Percentiles rank a stretch among this genome's conserved stretches.
Conservation (phyloP, 495 filamentous ascomycete genomes). For the Xylaria grammica region DNA sequence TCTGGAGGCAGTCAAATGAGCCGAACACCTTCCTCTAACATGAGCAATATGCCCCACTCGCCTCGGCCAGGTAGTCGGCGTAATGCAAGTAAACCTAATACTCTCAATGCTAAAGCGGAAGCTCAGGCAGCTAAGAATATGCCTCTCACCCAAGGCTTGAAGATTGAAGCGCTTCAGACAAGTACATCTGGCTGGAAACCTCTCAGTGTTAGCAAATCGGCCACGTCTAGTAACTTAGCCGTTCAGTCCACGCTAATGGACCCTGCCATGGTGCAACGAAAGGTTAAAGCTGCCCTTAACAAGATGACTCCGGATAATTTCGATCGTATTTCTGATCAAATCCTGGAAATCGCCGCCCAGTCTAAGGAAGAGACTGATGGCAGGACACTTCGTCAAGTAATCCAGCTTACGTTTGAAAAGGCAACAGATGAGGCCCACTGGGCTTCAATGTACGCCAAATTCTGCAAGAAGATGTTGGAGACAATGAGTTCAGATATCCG, state of each 20-base stretch:
- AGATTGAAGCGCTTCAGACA: constrained; percentile 77
- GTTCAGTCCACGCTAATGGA: constrained; percentile 67
- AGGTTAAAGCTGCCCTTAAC: constrained; percentile 97
- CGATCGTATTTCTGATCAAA: constrained; percentile 91
- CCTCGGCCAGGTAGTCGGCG: constrained; percentile 61
- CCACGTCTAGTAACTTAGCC: constrained; percentile 44
- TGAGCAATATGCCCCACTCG: constrained; percentile 52
- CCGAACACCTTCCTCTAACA: constrained; percentile 55
- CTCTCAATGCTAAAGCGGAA: constrained; percentile 61
- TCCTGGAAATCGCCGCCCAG: constrained; percentile 88
- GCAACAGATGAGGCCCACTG: constrained; percentile 98
- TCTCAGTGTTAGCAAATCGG: constrained; percentile 61
- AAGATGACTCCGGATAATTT: constrained; percentile 99
- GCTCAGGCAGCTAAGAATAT: constrained; percentile 76
- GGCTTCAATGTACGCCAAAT: constrained; percentile 99
- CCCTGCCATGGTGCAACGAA: constrained; percentile 94
- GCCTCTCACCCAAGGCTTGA: constrained; percentile 81
- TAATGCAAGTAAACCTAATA: constrained; percentile 66
- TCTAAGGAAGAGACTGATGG: constrained; percentile 96
- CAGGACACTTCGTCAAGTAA: constrained; percentile 93
- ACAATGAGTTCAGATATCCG: constrained; percentile 94
- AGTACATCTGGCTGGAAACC: constrained; percentile 88
- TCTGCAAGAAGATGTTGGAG: constrained; percentile 96
- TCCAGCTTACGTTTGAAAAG: constrained; percentile 98
- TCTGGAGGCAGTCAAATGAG: constrained; percentile 50